Evolutionary conservation across 345 rosid genomes (phyloP), one percentile per base, ranked within the genome.

Genomic region (Euphorbia lathyris): DNA sequence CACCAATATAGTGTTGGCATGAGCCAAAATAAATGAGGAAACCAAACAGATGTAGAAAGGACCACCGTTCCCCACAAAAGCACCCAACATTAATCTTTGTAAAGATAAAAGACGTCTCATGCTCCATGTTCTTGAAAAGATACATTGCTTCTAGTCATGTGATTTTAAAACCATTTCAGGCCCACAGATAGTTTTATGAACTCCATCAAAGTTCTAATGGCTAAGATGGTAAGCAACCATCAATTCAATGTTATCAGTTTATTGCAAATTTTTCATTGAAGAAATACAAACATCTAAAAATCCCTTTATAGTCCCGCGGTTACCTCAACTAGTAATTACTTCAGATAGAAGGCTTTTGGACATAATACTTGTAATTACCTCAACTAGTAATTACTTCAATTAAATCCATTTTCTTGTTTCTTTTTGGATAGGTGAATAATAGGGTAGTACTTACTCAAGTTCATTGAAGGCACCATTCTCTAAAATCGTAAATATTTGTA

Each of bases 81-180:
- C 52, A 34, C 36, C 76, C 70, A 76, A 71, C 77, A 79, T 77
- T 76, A 63, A 58, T 70, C 67, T 70, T 77, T 26, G 63, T 48
- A 48, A 70, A 72, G 75, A 68, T 67, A 20, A 29, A 51, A 77
- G 73, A 67, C 67, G 81, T 72, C 77, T 63, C 78, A 65, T 66
- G 69, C 78, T 50, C 80, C 81, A 71, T 72, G 75, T 78, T 78
- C 80, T 65, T 58, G 67, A 79, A 55, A 79, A 26, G 75, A 75
- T 76, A 68, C 84, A 77, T 79, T 74, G 85, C 74, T 78, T 77
- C 74, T 68, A 68, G 82, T 69, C 84, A 79, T 80, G 79, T 83
- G 78, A 78, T 43, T 40, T 63, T 68, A 68, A 70, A 2, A 67
- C 75, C 68, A 70, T 66, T 65, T 36, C 58, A 82, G 86, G 82